Base-by-base conservation (phyloP, 495 filamentous ascomycete species). In the Hypoxylon intermedium region DNA sequence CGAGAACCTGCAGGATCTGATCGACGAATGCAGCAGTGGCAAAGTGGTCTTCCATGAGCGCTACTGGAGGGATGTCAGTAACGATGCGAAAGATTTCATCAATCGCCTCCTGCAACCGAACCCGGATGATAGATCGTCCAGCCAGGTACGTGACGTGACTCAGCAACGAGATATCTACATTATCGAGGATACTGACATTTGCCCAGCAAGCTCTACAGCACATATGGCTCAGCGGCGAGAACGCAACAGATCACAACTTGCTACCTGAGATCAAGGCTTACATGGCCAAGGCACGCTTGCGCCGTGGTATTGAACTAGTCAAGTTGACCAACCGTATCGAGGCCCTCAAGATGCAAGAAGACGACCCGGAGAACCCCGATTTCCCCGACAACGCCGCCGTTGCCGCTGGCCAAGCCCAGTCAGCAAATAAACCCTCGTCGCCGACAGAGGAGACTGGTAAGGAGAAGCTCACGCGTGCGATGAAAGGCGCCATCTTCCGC, bases 291-390 rank as follows among this genome's bases (percentile, higher is more conserved):
- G 89, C 93, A 18, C 90, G 92, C 47, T 87, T 99, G 44, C 86
- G 88, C 60, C 89, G 93, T 54, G 94, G 94, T 67, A 96, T 99
- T 77, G 93, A 98, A 75, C 87, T 96, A 72, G 91, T 98, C 78
- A 97, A 96, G 75, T 84, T 99, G 24, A 86, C 91, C 59, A 98
- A 98, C 79, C 91, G 95, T 60, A 99, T 99, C 77, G 93, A 97
- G 71, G 85, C 91, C 13, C 87, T 99, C 75, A 96, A 91, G 79
- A 92, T 97, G 83, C 89, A 94, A 74, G 94, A 96, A 65, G 92
- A 96, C 38, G 92, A 95, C 38, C 85, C 86, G 16, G 90, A 90
- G 15, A 76, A 79, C 65, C 74, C 76, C 18, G 82, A 83, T 57
- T 86, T 89, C 44, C 85, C 88, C 7, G 79, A 78, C 20, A 77